Percentiles rank a stretch among this genome's conserved stretches.
These are phyloP conservation scores for Ascochyta koolunga DNA, from an alignment of 2,329 filamentous ascomycete species.

Conservation along the genomic window DNA sequence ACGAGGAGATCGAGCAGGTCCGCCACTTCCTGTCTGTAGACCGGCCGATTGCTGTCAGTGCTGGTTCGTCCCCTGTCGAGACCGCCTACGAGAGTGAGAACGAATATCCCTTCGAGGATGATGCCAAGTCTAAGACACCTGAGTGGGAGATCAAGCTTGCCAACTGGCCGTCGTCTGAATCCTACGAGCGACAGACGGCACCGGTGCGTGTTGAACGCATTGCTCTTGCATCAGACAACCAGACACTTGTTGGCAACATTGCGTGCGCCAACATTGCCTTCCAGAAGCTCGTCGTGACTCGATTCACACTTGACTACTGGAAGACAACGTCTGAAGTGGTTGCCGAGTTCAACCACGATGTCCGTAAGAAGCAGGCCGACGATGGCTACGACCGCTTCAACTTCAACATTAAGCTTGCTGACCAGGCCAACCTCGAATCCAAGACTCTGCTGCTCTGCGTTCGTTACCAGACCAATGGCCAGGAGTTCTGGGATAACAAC, in stretches of 20 bases:
- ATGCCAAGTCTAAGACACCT: constrained; percentile 53
- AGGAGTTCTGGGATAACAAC: constrained; percentile 98
- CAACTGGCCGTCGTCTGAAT: constrained; percentile 76
- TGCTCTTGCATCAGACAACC: constrained; percentile 86
- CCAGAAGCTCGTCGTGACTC: constrained; percentile 84
- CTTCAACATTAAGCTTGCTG: constrained; percentile 91
- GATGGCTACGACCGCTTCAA: constrained; percentile 85
- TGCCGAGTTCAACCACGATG: constrained; percentile 85
- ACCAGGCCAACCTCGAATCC: constrained; percentile 86
- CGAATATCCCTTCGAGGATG: constrained; percentile 83
- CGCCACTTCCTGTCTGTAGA: constrained; percentile 95
- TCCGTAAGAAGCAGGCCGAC: constrained; percentile 68
- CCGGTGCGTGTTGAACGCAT: constrained; percentile 85
- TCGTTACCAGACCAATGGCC: constrained; percentile 81
- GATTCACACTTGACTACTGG: constrained; percentile 98
- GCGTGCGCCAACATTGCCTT: constrained; percentile 89
- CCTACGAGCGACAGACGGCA: constrained; percentile 64
- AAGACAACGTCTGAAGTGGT: constrained; percentile 94
- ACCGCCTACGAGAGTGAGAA: constrained; percentile 80
- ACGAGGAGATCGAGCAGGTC: constrained; percentile 94
- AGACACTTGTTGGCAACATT: constrained; percentile 81
- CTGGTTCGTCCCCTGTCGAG: constrained; percentile 88
- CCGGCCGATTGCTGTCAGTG: constrained; percentile 92
- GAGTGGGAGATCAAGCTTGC: constrained; percentile 88
- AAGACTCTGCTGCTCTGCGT: constrained; percentile 95